Evolutionary conservation across 805 yeast species (phyloP).

Genomic region (Torulaspora microellipsoides): DNA sequence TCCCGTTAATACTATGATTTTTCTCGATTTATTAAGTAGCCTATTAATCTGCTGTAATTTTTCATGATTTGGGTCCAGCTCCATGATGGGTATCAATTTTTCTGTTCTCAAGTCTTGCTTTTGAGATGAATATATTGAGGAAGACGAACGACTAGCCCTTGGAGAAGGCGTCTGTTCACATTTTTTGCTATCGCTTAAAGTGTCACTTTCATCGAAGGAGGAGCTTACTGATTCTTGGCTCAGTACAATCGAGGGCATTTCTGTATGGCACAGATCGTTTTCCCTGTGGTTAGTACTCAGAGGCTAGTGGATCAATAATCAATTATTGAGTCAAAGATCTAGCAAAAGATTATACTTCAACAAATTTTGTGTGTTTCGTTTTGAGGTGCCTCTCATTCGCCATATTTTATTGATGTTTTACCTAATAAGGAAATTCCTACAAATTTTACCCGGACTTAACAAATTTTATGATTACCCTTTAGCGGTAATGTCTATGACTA

Average conservation of each 20-base stretch:
- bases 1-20: constrained; percentile 74
- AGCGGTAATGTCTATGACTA: too few relatives aligned
- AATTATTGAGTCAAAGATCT: too few relatives aligned
- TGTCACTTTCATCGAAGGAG: too few relatives aligned
- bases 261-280: too few relatives aligned
- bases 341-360: too few relatives aligned
- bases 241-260: background rate
- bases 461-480: too few relatives aligned
- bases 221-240: background rate
- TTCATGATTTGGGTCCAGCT: constrained; percentile 14
- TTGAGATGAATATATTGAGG: constrained; percentile 3
- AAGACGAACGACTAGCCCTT: constrained; percentile 7
- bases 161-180: constrained; percentile 11
- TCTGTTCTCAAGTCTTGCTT: constrained; percentile 17
- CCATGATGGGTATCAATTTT: constrained; percentile 14
- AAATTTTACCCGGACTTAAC: background rate
- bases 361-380: too few relatives aligned
- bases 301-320: too few relatives aligned
- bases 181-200: background rate
- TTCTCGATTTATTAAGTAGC: constrained; percentile 34
- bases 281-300: too few relatives aligned
- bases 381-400: too few relatives aligned
- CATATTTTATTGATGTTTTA: constrained; percentile 7
- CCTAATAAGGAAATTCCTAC: constrained; percentile 7
- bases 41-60: constrained; percentile 26